Evolutionary conservation across 1,284 basidiomycete genomes (phyloP).

Genomic region (Kalmanozyma brasiliensis): DNA sequence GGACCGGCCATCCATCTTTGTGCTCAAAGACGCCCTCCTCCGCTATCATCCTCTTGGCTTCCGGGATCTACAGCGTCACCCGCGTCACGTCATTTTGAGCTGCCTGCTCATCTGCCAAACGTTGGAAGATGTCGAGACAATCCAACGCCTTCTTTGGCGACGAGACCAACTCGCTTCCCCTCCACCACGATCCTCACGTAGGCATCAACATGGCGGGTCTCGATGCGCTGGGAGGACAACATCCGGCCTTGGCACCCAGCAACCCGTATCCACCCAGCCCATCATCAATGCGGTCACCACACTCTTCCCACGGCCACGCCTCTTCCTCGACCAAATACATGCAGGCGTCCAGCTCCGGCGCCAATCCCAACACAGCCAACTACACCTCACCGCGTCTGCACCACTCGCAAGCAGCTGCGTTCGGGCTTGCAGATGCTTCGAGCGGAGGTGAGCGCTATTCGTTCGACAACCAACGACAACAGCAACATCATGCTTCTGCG

Average conservation of each 20-base stretch:
- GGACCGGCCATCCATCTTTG: constrained; percentile 12
- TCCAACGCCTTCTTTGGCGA: constrained; percentile 50
- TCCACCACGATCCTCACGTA: constrained; percentile 46
- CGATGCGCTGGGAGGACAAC: constrained; percentile 23
- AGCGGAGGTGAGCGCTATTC: constrained; percentile 25
- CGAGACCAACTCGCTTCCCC: constrained; percentile 35
- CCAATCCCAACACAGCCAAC: constrained; percentile 7
- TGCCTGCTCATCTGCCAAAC: too few relatives aligned
- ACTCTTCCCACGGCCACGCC: constrained; percentile 37
- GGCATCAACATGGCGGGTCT: constrained; percentile 52
- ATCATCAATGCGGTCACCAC: constrained; percentile 35
- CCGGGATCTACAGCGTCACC: too few relatives aligned
- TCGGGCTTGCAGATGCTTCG: constrained; percentile 16
- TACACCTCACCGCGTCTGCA: constrained; percentile 42
- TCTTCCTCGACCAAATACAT: constrained; percentile 32
- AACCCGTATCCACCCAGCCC: constrained; percentile 39
- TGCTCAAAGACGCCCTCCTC: neutral
- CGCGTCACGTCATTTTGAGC: too few relatives aligned
- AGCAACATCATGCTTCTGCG: constrained; percentile 11
- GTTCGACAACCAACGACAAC: constrained; percentile 27
- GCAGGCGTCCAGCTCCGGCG: constrained; percentile 17
- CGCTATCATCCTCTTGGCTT: neutral
- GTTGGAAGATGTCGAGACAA: constrained; percentile 42
- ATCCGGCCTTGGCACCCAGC: constrained; percentile 8
- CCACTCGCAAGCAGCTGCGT: constrained; percentile 22